Percentiles rank a stretch among this genome's conserved stretches.
These are phyloP conservation scores for Candida methanosorbosa DNA, from an alignment of 805 yeast genomes.

Conservation along the genomic window DNA sequence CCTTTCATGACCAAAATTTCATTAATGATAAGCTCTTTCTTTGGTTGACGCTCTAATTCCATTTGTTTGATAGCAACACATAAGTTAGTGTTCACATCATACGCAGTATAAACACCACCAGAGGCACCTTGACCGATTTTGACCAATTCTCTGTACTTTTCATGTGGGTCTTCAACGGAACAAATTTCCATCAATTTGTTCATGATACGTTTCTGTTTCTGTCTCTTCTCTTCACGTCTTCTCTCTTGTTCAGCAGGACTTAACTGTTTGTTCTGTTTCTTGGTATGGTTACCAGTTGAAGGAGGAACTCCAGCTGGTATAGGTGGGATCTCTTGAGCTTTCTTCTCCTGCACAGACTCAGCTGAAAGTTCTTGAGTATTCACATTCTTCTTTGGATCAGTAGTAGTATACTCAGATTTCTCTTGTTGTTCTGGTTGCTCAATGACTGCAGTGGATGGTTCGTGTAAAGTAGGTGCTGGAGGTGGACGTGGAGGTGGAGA, in stretches of 20 bases:
- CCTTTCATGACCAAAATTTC: slow-evolving; percentile 96
- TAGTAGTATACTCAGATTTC: neutral
- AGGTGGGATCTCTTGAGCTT: slow-evolving; percentile 1
- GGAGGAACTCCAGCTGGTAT: slow-evolving; percentile 2
- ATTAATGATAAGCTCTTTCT: slow-evolving; percentile 88
- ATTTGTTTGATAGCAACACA: slow-evolving; percentile 94
- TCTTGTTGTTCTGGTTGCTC: neutral
- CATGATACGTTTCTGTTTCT: slow-evolving; percentile 60
- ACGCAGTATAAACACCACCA: slow-evolving; percentile 93
- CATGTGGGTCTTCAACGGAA: slow-evolving; percentile 76
- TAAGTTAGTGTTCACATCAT: slow-evolving; percentile 42
- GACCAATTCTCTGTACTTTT: slow-evolving; percentile 53
- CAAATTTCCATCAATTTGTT: slow-evolving; percentile 69
- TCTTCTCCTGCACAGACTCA: no score
- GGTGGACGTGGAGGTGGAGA: neutral
- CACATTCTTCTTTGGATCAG: neutral
- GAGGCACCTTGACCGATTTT: slow-evolving; percentile 98
- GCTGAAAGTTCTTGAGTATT: neutral
- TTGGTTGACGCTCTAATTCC: slow-evolving; percentile 91
- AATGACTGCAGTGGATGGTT: neutral
- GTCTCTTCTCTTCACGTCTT: slow-evolving; percentile 63
- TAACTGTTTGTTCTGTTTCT: slow-evolving; percentile 22
- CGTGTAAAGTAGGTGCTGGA: neutral
- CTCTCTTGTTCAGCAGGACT: slow-evolving; percentile 52
- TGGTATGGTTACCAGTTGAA: slow-evolving; percentile 1